Percentiles rank a stretch among this genome's conserved stretches.
These are phyloP conservation scores for Hortiboletus campestris DNA, from an alignment of 768 basidiomycete genomes.

Conservation along the genomic window DNA sequence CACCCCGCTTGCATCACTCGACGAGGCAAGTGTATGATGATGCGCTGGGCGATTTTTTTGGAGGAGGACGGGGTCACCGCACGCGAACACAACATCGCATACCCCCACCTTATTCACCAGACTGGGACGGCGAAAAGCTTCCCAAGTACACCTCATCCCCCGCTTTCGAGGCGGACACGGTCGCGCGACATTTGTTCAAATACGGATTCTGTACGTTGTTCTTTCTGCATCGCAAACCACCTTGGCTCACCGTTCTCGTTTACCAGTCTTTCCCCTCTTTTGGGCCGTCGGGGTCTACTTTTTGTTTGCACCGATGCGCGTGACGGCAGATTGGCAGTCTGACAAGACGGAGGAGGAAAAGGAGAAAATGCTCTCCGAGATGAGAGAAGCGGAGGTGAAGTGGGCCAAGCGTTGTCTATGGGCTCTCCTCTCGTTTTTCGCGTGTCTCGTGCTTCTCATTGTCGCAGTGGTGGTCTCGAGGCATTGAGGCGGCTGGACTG, in stretches of 20 bases:
- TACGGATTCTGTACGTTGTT: slow-evolving; percentile 55
- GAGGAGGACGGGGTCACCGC: slow-evolving; percentile 26
- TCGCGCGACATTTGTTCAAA: slow-evolving; percentile 60
- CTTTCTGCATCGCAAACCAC: neutral
- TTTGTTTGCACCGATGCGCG: slow-evolving; percentile 50
- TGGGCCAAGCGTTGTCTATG: slow-evolving; percentile 57
- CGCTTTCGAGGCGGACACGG: slow-evolving; percentile 49
- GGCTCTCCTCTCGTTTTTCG: slow-evolving; percentile 48
- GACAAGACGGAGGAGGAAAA: slow-evolving; percentile 55
- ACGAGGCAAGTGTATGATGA: slow-evolving; percentile 29
- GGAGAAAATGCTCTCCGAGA: slow-evolving; percentile 42
- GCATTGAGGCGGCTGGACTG: slow-evolving; percentile 19
- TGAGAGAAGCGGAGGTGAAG: slow-evolving; percentile 50
- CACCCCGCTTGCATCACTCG: slow-evolving; percentile 22
- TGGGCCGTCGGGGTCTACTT: slow-evolving; percentile 60
- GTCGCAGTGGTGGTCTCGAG: slow-evolving; percentile 21
- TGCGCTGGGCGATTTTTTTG: slow-evolving; percentile 32
- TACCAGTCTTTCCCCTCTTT: slow-evolving; percentile 57
- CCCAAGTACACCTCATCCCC: slow-evolving; percentile 23
- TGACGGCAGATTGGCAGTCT: slow-evolving; percentile 51
- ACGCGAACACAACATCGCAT: slow-evolving; percentile 22
- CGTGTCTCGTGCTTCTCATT: slow-evolving; percentile 35
- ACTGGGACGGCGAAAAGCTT: slow-evolving; percentile 35
- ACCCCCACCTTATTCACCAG: slow-evolving; percentile 46
- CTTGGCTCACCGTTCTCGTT: neutral